Conservation (phyloP, 1,284 basidiomycete genomes). For the Mrakiaceae sp. region DNA sequence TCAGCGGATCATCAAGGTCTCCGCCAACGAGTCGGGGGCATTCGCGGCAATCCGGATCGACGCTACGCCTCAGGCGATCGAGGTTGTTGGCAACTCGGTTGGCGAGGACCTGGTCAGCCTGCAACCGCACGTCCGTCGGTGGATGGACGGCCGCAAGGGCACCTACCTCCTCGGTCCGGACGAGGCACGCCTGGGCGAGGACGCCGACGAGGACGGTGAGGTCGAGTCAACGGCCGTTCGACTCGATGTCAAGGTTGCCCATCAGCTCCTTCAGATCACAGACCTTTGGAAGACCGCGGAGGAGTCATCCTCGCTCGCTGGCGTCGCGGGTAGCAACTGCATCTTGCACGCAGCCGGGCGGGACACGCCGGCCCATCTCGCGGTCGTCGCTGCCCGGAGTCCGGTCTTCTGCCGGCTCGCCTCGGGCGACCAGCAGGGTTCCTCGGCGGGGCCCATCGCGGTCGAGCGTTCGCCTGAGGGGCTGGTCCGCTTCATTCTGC, state of each 20-base stretch:
- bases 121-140: constrained; percentile 43
- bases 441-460: neutral
- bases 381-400: constrained; percentile 54
- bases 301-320: constrained; percentile 11
- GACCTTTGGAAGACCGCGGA: constrained; percentile 3
- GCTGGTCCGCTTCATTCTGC: constrained; percentile 12
- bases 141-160: constrained; percentile 30
- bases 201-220: constrained; percentile 33
- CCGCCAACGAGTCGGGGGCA: constrained; percentile 73
- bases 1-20: constrained; percentile 60
- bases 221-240: constrained; percentile 27
- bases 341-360: constrained; percentile 25
- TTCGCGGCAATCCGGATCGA: constrained; percentile 78
- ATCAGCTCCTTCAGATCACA: constrained; percentile 30
- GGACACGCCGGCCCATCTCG: constrained; percentile 53
- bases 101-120: constrained; percentile 56
- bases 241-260: constrained; percentile 30
- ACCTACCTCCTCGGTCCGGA: constrained; percentile 25
- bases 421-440: neutral
- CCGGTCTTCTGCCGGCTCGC: constrained; percentile 39
- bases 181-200: constrained; percentile 23
- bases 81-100: constrained; percentile 49
- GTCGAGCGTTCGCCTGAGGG: constrained; percentile 2
- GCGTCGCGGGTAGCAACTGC: constrained; percentile 13
- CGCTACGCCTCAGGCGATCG: constrained; percentile 50